Conservation (phyloP, 768 basidiomycete genomes). For the Mycena leptocephala region DNA sequence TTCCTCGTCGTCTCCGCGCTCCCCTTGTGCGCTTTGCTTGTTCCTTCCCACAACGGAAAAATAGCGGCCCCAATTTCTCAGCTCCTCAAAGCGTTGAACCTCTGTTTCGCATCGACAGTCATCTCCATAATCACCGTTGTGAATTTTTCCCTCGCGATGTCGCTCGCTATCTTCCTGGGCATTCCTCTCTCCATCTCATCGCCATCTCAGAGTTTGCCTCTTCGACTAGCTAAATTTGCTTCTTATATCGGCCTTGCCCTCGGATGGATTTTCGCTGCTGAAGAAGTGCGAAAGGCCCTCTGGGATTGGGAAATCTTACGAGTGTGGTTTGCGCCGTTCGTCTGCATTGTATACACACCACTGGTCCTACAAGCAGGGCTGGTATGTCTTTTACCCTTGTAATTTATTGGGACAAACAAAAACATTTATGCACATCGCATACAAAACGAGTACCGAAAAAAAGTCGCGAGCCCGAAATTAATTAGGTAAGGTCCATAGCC, state of each 20-base stretch:
- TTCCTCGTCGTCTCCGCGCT: conserved; percentile 49
- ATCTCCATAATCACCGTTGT: conserved; percentile 90
- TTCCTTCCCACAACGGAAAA: conserved; percentile 41
- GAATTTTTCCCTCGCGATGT: conserved; percentile 92
- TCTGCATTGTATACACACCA: conserved; percentile 86
- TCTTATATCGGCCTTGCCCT: conserved; percentile 67
- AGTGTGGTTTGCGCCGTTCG: conserved; percentile 88
- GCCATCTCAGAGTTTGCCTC: conserved; percentile 41
- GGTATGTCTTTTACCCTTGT: conserved; percentile 62
- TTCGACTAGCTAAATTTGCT: conserved; percentile 48
- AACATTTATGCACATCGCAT: background rate
- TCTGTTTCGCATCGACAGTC: conserved; percentile 89
- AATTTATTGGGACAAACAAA: conserved; percentile 14
- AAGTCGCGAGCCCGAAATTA: background rate
- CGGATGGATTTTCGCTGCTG: conserved; percentile 67
- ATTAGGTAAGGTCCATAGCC: conserved; percentile 49
- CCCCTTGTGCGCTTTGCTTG: conserved; percentile 51
- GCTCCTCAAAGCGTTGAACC: conserved; percentile 81
- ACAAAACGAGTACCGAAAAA: background rate
- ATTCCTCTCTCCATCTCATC: conserved; percentile 72
- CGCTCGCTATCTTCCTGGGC: conserved; percentile 76
- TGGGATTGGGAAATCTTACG: conserved; percentile 87
- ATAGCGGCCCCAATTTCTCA: conserved; percentile 58
- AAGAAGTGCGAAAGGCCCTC: conserved; percentile 66
- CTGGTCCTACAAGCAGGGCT: conserved; percentile 81